Conservation (phyloP, 2,329 filamentous ascomycete species). For the Whalleya microplaca region DNA sequence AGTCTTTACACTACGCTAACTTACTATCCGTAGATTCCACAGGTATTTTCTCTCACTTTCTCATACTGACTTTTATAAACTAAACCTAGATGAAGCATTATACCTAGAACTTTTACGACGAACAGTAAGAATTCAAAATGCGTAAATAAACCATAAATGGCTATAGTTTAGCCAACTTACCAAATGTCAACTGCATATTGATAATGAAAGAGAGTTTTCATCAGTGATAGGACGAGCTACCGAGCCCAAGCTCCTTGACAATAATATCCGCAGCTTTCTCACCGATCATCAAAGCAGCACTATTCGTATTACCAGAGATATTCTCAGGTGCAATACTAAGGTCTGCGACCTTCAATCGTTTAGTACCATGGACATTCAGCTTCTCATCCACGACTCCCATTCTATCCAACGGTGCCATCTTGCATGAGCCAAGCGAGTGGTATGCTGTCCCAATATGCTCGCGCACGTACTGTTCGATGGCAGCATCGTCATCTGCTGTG, state of each 20-base stretch:
- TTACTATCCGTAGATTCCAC: too few species aligned
- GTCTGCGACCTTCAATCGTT: conserved; percentile 42
- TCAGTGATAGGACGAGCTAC: too few species aligned
- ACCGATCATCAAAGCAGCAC: conserved; percentile 51
- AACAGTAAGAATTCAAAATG: too few species aligned
- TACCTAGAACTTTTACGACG: too few species aligned
- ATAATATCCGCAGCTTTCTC: conserved; percentile 51
- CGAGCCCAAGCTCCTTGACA: conserved; percentile 39
- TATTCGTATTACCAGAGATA: conserved; percentile 50
- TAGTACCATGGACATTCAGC: conserved; percentile 43
- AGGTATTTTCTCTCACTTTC: too few species aligned
- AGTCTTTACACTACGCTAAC: too few species aligned
- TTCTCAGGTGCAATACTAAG: conserved; percentile 37
- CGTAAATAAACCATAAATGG: too few species aligned
- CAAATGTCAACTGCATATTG: too few species aligned
- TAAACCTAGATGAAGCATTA: too few species aligned
- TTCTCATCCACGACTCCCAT: conserved; percentile 43
- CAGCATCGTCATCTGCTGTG: conserved; percentile 46
- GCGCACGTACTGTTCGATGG: conserved; percentile 44
- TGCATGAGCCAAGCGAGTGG: conserved; percentile 43
- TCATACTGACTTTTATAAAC: too few species aligned
- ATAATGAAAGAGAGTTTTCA: too few species aligned
- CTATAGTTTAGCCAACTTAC: too few species aligned
- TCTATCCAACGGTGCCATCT: conserved; percentile 42
- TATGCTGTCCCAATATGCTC: conserved; percentile 41